phyloP scores from a whole-genome alignment of 805 yeast genomes.

The Spathaspora passalidarum region DNA sequence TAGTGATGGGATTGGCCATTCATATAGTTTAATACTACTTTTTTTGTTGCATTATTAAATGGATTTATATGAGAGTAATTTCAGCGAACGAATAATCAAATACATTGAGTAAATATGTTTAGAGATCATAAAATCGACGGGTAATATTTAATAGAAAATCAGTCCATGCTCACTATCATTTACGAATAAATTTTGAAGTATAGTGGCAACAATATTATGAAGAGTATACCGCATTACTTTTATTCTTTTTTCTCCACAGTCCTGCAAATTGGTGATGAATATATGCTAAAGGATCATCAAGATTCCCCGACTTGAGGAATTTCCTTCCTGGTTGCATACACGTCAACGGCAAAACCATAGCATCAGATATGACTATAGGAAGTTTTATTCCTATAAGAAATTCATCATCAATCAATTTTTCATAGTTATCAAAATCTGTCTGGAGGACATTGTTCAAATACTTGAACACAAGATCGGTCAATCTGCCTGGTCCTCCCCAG shows the following conservation, averaged over 20 bases:
- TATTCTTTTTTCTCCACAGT: conserved; percentile 52
- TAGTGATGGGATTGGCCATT: background rate
- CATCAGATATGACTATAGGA: conserved; percentile 62
- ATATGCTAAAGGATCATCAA: conserved; percentile 72
- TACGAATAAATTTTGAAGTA: no score
- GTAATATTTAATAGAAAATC: no score
- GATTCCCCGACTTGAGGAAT: conserved; percentile 77
- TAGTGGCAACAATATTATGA: no score
- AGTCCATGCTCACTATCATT: no score
- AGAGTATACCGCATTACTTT: no score
- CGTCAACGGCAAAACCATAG: conserved; percentile 68
- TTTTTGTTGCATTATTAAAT: no score
- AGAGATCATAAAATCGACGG: no score
- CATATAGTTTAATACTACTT: background rate
- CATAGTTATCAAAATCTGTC: conserved; percentile 11
- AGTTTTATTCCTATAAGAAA: conserved; percentile 54
- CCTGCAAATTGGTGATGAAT: conserved; percentile 77
- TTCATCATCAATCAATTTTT: conserved; percentile 43
- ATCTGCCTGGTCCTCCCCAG: conserved; percentile 96
- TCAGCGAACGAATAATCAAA: no score
- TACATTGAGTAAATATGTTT: no score
- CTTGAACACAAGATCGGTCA: conserved; percentile 81
- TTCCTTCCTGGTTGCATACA: conserved; percentile 66
- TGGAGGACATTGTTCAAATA: conserved; percentile 44
- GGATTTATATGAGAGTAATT: no score